Evolutionary conservation across 2,329 filamentous ascomycete species (phyloP), one percentile per base, ranked within the genome.

Genomic region (Trichoderma hamatum): DNA sequence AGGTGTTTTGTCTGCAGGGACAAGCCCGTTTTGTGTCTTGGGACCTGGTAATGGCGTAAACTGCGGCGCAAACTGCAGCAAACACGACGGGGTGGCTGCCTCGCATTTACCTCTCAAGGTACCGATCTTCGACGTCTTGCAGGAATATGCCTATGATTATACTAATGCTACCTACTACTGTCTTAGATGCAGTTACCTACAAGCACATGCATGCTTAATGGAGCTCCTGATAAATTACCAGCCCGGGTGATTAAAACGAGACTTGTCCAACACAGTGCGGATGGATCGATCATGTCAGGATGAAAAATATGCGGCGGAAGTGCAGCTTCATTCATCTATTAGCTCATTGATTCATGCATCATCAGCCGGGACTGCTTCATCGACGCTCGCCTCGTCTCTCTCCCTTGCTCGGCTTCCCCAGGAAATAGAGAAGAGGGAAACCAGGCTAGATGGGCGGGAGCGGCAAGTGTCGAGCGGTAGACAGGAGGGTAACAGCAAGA

Each of bases 31-130:
- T n/a, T 28, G 28, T 55, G 61, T 55, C 32, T 64, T 52, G 9
- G 11, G 36, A 16, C 61, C 61, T 55, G 61, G 49, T 11, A 30
- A 64, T 64, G 61, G 61, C 61, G 61, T 34, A 64, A 64, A 55
- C 32, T 28, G 43, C 9, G 61, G 61, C 61, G 61, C 26, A 64
- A 64, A 55, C 32, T 28, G 43, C 9, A 19, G 61, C 60, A 6
- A 39, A 28, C n/a, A 39, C 60, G 60, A 63, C 24, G 30, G 32
- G 60, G 46, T 36, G 46, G 46, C 46, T 49, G 46, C 46, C n/a
- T 43, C 39, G 39, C 19, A 24, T 49, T 14, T 6, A 49, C 46
- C n/a, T 49, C n/a, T 24, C 46, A 49, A 24, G 46, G 11, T 28
- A 19, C 51, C 26, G 14, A 28, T 28, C 7, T 52, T 26, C 10